Evolutionary conservation across 306 rosid species (phyloP).

Genomic region (Cyamopsis tetragonoloba): DNA sequence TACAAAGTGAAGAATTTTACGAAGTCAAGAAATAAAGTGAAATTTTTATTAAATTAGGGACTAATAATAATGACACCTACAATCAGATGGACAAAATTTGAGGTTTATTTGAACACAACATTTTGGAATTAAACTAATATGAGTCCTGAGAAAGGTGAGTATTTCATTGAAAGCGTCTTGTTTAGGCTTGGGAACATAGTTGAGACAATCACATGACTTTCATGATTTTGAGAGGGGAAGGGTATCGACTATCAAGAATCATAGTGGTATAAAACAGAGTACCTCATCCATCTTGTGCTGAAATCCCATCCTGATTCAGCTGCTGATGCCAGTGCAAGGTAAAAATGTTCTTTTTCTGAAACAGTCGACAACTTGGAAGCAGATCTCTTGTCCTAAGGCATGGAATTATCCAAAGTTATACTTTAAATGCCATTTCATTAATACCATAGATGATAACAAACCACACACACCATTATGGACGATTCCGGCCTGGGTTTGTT

Average conservation of each 20-base stretch:
- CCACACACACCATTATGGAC: conserved; percentile 44
- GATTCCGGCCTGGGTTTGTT: conserved; percentile 88
- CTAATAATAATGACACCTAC: too few species aligned
- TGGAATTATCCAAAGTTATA: conserved; percentile 18
- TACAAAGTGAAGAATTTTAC: too few species aligned
- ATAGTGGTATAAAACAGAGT: conserved; percentile 16
- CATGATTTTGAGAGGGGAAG: not conserved
- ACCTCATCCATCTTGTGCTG: conserved; percentile 96
- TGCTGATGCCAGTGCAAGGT: conserved; percentile 70
- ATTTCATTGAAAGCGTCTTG: not conserved
- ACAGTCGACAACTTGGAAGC: conserved; percentile 58
- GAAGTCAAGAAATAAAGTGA: too few species aligned
- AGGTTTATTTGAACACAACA: not conserved
- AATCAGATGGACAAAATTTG: too few species aligned
- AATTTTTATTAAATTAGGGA: too few species aligned
- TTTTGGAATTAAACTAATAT: not conserved
- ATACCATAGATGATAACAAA: conserved; percentile 3
- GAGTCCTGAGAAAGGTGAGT: not conserved
- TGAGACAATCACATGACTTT: not conserved
- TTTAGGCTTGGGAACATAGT: conserved; percentile 2
- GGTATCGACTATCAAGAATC: too few species aligned
- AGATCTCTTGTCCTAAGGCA: conserved; percentile 54
- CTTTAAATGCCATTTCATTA: conserved; percentile 1
- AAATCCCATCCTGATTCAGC: conserved; percentile 98
- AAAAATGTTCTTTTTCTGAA: conserved; percentile 54